Base-by-base conservation (phyloP, 2,329 filamentous ascomycete genomes). In the Beauveria scarabaeidicola region DNA sequence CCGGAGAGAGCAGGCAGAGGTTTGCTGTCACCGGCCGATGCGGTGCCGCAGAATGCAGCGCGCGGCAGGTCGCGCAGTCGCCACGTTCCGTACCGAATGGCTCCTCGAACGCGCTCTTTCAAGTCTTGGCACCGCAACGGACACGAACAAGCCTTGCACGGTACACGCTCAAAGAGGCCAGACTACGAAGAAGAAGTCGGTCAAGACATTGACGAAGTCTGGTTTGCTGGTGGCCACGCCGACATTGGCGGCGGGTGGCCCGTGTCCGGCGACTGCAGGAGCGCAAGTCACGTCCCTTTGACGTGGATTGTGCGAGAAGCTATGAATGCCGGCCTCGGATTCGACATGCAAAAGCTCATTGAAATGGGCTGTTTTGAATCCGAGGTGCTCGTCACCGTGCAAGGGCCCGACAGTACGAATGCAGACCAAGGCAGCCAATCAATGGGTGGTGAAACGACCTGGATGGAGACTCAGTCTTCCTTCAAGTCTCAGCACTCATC, bases 221-320 rank as follows among this genome's bases (percentile, higher is more conserved):
- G 87, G 87, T 94, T 94, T 66, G 79, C 89, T 0, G 90, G 90
- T 9, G 85, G 86, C 11, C 90, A 95, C 63, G 89, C 84, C 1
- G 89, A 93, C 63, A 84, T 92, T 32, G 89, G 89, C 1, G 89
- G 89, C 10, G 89, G 89, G 0, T 91, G 88, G 89, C 81, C 82
- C 53, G 74, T 81, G 4, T 73, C 82, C 0, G 70, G 75, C 0
- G 75, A 76, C 1, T 78, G 77, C 25, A 88, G 89, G 67, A 79
- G 85, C 8, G 76, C 88, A 25, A 88, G 85, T 63, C 86, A 90
- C 65, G 79, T 86, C 1, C 85, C 87, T 0, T 75, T 90, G 2
- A 81, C 86, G 0, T 90, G 87, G 81, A 90, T 90, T 80, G 81
- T 90, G 0, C 73, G 78, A 29, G 78, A 81, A 58, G 79, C 79